phyloP scores from a whole-genome alignment of 805 yeast species.

The Kuraishia borneana region DNA sequence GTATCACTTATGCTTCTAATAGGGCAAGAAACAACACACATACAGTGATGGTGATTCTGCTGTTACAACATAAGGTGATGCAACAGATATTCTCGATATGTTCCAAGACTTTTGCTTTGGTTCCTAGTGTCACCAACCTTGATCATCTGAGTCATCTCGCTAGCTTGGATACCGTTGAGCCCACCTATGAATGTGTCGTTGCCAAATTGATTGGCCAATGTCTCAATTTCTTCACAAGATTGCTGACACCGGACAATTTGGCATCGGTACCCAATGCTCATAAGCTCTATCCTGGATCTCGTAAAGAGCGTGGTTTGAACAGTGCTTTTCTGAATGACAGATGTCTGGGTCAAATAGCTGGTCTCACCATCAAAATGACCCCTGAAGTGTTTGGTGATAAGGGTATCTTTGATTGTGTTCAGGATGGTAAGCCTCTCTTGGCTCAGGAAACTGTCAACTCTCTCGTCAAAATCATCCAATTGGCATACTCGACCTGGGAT shows the following conservation, averaged over 20 bases:
- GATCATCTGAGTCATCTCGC: not conserved
- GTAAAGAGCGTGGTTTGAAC: no score
- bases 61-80: slow-evolving; percentile 42
- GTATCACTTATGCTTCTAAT: slow-evolving; percentile 11
- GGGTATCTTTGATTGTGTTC: not conserved
- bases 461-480: not conserved
- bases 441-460: not conserved
- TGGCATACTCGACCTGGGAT: slow-evolving; percentile 8
- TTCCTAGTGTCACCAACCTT: not conserved
- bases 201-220: slow-evolving; percentile 11
- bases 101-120: not conserved
- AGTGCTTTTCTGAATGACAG: no score
- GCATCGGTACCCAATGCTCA: no score
- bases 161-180: slow-evolving; percentile 12
- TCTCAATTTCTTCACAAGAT: not conserved
- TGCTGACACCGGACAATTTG: no score
- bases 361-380: not conserved
- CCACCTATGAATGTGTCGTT: slow-evolving; percentile 13
- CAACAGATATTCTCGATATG: slow-evolving; percentile 15
- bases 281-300: no score
- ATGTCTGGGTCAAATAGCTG: not conserved
- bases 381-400: not conserved
- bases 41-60: slow-evolving; percentile 31
- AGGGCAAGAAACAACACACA: slow-evolving; percentile 18
- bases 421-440: not conserved